Evolutionary conservation across 495 filamentous ascomycete genomes (phyloP).

Genomic region (Aspergillus incahuasiensis): DNA sequence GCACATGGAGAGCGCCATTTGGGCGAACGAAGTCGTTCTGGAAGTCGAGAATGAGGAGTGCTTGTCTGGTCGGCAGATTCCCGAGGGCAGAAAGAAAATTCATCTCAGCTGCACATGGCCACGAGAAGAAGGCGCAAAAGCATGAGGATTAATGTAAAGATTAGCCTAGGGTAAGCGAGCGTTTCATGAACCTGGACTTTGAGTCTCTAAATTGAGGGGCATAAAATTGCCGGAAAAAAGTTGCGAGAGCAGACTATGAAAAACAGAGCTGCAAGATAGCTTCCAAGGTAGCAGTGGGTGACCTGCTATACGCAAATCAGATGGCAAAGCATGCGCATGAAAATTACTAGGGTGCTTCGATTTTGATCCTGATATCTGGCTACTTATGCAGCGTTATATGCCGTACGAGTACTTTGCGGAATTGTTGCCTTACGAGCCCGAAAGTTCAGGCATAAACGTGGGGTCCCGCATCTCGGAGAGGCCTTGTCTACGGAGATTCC

Average conservation of each 20-base stretch:
- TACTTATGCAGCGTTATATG: neutral
- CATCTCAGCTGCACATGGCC: conserved; percentile 27
- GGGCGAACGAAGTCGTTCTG: conserved; percentile 86
- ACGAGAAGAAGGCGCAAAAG: neutral
- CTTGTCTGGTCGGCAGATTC: conserved; percentile 66
- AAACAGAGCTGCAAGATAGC: neutral
- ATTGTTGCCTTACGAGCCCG: neutral
- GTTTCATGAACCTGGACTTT: neutral
- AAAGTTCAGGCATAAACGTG: neutral
- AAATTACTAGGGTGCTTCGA: neutral
- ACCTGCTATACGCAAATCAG: neutral
- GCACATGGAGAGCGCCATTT: conserved; percentile 63
- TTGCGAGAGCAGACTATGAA: neutral
- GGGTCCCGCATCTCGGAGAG: neutral
- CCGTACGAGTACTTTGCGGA: neutral
- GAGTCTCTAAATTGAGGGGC: neutral
- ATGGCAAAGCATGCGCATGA: neutral
- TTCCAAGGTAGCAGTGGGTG: neutral
- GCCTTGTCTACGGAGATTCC: neutral
- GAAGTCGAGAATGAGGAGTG: conserved; percentile 77
- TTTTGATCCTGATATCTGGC: neutral
- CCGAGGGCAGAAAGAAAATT: conserved; percentile 34
- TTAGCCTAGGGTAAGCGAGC: neutral
- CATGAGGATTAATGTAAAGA: neutral
- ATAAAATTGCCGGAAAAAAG: neutral